Conservation (phyloP, 768 basidiomycete species). For the Boletus sp. region DNA sequence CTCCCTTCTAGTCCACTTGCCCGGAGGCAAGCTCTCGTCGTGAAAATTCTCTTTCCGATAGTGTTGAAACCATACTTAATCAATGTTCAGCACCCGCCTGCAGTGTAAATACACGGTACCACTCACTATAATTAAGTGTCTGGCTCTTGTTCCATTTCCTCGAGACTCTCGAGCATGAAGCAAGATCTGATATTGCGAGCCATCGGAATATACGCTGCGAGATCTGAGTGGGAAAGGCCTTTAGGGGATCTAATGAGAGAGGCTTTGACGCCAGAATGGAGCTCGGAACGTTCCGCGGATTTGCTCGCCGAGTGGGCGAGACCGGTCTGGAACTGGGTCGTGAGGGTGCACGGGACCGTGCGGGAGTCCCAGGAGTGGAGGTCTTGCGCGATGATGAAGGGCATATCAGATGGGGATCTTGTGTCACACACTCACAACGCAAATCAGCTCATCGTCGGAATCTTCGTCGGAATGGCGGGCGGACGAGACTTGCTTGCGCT, state of each 20-base stretch:
- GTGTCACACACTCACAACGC: constrained; percentile 50
- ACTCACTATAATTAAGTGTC: constrained; percentile 83
- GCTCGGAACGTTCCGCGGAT: constrained; percentile 25
- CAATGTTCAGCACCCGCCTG: not conserved
- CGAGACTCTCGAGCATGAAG: constrained; percentile 74
- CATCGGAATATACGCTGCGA: constrained; percentile 72
- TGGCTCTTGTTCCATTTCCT: constrained; percentile 88
- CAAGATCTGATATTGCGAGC: constrained; percentile 62
- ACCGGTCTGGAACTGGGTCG: constrained; percentile 46
- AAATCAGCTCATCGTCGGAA: constrained; percentile 66
- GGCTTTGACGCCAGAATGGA: constrained; percentile 22
- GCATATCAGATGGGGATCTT: constrained; percentile 1
- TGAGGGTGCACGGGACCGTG: constrained; percentile 54
- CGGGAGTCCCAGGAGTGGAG: constrained; percentile 65
- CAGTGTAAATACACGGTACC: not conserved
- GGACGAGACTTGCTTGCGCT: constrained; percentile 19
- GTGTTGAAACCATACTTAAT: constrained; percentile 88
- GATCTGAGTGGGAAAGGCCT: constrained; percentile 73
- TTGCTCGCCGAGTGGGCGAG: constrained; percentile 30
- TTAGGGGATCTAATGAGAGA: constrained; percentile 54
- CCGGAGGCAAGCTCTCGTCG: constrained; percentile 70
- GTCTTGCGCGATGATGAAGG: constrained; percentile 39
- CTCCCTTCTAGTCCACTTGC: constrained; percentile 90
- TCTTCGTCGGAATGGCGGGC: constrained; percentile 39
- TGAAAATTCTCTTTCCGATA: constrained; percentile 87